Conservation (phyloP, 192 early-diverging fungal species). For the Podila clonocystis region DNA sequence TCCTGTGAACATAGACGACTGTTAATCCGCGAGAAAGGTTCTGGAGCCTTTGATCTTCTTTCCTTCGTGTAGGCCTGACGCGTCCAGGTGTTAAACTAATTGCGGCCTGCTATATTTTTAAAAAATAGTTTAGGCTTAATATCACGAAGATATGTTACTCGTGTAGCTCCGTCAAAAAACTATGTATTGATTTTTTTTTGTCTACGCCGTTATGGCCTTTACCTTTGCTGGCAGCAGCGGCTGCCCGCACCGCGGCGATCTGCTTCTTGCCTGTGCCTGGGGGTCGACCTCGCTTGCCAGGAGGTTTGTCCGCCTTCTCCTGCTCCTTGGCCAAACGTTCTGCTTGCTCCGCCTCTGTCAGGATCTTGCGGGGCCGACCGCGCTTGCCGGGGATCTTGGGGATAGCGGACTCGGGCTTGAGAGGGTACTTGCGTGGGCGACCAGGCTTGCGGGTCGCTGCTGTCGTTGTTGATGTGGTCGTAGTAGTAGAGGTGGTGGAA, state of each 20-base stretch:
- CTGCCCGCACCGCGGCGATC: background rate
- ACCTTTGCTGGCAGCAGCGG: background rate
- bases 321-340: slow-evolving; percentile 1
- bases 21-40: too few relatives aligned
- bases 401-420: background rate
- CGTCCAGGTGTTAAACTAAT: too few relatives aligned
- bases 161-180: too few relatives aligned
- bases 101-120: too few relatives aligned
- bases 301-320: background rate
- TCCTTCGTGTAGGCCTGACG: too few relatives aligned
- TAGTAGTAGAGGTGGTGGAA: background rate
- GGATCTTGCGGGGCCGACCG: background rate
- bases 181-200: too few relatives aligned
- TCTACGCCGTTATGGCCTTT: background rate
- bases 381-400: background rate
- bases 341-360: background rate
- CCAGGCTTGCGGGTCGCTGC: background rate
- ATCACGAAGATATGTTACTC: too few relatives aligned
- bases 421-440: background rate
- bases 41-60: too few relatives aligned
- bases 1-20: too few relatives aligned
- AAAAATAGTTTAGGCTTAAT: too few relatives aligned
- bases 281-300: slow-evolving; percentile 30
- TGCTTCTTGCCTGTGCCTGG: slow-evolving; percentile 24
- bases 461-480: background rate